Evolutionary conservation across 2,329 filamentous ascomycete species (phyloP).

Genomic region (Colletotrichum australisinense): DNA sequence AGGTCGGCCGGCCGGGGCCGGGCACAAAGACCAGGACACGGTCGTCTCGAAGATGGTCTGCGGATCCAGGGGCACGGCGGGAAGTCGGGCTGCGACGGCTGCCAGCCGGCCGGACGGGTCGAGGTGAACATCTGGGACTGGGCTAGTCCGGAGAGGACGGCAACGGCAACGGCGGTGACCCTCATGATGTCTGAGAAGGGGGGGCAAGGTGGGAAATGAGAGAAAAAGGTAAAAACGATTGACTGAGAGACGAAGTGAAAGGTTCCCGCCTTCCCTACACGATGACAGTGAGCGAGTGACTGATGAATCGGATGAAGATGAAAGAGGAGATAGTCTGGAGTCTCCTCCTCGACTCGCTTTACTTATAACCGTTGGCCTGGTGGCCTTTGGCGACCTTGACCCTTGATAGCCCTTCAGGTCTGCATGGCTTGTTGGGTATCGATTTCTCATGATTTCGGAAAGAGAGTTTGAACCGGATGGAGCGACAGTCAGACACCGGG

Average conservation of each 20-base stretch:
- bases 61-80: conserved; percentile 3
- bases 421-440: conserved; percentile 4
- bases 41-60: background rate
- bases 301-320: conserved; percentile 20
- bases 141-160: conserved; percentile 28
- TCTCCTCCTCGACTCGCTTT: background rate
- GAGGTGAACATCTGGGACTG: background rate
- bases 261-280: conserved; percentile 26
- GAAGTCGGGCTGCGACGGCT: conserved; percentile 3
- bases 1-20: background rate
- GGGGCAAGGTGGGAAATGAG: conserved; percentile 2
- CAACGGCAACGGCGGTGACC: conserved; percentile 14
- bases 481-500: background rate
- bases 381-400: background rate
- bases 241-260: conserved; percentile 24
- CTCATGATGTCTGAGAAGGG: conserved; percentile 23
- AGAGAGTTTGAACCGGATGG: background rate
- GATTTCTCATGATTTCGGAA: background rate
- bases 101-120: background rate
- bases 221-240: conserved; percentile 16
- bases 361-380: conserved; percentile 16
- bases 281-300: conserved; percentile 31
- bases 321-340: background rate
- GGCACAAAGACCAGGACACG: background rate
- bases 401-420: background rate